phyloP scores from a whole-genome alignment of 768 basidiomycete genomes.

The Boletus subcaerulescens region DNA sequence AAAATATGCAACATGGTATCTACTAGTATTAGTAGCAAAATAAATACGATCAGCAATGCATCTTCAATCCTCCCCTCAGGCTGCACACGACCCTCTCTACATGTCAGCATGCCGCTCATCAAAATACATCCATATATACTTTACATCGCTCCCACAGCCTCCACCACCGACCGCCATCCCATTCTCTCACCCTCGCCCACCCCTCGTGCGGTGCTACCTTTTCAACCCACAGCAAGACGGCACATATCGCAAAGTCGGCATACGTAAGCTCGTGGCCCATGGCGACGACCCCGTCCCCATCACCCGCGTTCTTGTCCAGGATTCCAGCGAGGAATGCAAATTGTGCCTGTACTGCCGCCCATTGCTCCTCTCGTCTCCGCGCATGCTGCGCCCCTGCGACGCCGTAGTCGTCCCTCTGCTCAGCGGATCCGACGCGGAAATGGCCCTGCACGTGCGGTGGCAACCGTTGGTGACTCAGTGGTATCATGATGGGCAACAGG shows the following conservation, averaged over 20 bases:
- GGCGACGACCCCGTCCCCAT: constrained; percentile 60
- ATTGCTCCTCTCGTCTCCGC: constrained; percentile 58
- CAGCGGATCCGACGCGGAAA: constrained; percentile 32
- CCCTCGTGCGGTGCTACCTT: constrained; percentile 70
- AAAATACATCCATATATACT: constrained; percentile 67
- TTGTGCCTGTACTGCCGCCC: constrained; percentile 61
- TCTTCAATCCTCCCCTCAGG: not conserved
- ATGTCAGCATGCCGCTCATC: constrained; percentile 11
- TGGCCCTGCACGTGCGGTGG: constrained; percentile 54
- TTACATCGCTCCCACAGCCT: constrained; percentile 59
- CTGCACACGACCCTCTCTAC: not conserved
- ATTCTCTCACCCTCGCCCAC: constrained; percentile 64
- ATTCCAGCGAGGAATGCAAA: constrained; percentile 63
- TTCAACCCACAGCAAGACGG: constrained; percentile 73
- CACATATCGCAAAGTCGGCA: constrained; percentile 71
- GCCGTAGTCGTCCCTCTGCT: not conserved
- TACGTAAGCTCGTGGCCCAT: constrained; percentile 68
- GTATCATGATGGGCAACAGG: constrained; percentile 67
- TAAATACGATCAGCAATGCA: not conserved
- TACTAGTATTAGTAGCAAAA: too few species aligned
- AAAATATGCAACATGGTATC: too few species aligned
- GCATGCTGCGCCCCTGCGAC: not conserved
- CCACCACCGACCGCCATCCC: constrained; percentile 70
- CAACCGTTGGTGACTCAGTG: constrained; percentile 60
- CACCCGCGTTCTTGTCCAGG: constrained; percentile 64